These are phyloP conservation scores for Penicillium sp. DNA, from an alignment of 2,329 filamentous ascomycete species.

Conservation along the genomic window DNA sequence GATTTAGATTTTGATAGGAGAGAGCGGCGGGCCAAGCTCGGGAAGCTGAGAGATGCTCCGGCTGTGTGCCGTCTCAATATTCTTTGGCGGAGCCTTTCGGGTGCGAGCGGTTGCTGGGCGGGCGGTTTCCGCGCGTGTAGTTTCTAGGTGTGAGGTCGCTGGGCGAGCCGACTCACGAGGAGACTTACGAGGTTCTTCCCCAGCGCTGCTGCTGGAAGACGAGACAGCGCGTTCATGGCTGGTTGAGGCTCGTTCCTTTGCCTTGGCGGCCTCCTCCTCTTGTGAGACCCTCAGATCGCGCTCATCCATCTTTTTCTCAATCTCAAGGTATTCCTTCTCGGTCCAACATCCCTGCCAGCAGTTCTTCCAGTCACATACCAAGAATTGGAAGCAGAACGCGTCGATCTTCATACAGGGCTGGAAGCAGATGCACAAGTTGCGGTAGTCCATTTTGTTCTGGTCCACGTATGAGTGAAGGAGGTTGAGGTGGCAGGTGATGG, in stretches of 20 bases:
- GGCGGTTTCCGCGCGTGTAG: conserved; percentile 17
- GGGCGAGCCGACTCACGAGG: conserved; percentile 20
- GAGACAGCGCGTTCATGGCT: conserved; percentile 59
- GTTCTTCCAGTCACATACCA: conserved; percentile 92
- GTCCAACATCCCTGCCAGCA: conserved; percentile 97
- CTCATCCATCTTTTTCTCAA: conserved; percentile 44
- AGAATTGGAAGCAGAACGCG: conserved; percentile 88
- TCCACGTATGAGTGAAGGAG: conserved; percentile 86
- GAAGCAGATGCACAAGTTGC: conserved; percentile 94
- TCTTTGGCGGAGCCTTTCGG: conserved; percentile 32
- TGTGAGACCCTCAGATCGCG: conserved; percentile 26
- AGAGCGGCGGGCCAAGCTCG: conserved; percentile 48
- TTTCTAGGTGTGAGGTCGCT: conserved; percentile 30
- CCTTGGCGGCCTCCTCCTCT: conserved; percentile 23
- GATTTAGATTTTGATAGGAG: conserved; percentile 49
- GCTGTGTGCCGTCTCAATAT: conserved; percentile 35
- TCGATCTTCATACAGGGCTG: conserved; percentile 97
- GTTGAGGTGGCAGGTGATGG: conserved; percentile 93
- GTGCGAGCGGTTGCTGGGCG: conserved; percentile 32
- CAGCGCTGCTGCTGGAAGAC: conserved; percentile 61
- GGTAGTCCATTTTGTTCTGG: conserved; percentile 98
- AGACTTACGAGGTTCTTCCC: conserved; percentile 24
- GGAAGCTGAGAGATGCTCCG: conserved; percentile 45
- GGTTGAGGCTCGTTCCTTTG: conserved; percentile 21
- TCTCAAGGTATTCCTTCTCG: conserved; percentile 73